phyloP scores from a whole-genome alignment of 169 alveolate species.

The Plasmodium relictum region DNA sequence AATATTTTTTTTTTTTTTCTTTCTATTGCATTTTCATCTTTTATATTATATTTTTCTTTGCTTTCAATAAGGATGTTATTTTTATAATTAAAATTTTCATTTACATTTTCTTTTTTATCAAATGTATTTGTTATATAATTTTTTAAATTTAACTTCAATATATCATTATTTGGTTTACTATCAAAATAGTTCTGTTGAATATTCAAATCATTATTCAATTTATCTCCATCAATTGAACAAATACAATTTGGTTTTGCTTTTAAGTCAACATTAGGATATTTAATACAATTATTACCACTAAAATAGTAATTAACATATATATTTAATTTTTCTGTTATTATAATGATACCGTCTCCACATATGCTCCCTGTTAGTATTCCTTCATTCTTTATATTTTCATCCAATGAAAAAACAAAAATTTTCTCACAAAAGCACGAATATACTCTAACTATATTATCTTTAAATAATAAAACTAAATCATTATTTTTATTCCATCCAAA shows the following conservation, averaged over 20 bases:
- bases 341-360: conserved; percentile 55
- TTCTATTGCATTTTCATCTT: background rate
- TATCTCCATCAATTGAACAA: conserved; percentile 42
- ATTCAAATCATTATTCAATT: conserved; percentile 37
- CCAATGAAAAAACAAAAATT: conserved; percentile 77
- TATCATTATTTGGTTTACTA: conserved; percentile 35
- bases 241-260: conserved; percentile 53
- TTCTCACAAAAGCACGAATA: conserved; percentile 83
- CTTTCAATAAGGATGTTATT: conserved; percentile 28
- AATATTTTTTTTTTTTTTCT: conserved; percentile 5
- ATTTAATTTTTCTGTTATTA: conserved; percentile 60
- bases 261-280: conserved; percentile 48
- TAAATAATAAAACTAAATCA: conserved; percentile 80
- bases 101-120: conserved; percentile 52
- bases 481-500: conserved; percentile 74
- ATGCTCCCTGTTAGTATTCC: conserved; percentile 52
- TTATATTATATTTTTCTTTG: conserved; percentile 30
- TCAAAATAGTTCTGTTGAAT: conserved; percentile 69
- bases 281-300: conserved; percentile 67
- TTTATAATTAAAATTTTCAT: conserved; percentile 14
- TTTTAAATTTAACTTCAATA: conserved; percentile 35
- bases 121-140: conserved; percentile 64
- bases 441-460: conserved; percentile 82
- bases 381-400: conserved; percentile 75
- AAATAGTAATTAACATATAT: conserved; percentile 61